These are phyloP conservation scores for Cystobasidiopsis lactophilus DNA, from an alignment of 768 basidiomycete species.

Conservation along the genomic window DNA sequence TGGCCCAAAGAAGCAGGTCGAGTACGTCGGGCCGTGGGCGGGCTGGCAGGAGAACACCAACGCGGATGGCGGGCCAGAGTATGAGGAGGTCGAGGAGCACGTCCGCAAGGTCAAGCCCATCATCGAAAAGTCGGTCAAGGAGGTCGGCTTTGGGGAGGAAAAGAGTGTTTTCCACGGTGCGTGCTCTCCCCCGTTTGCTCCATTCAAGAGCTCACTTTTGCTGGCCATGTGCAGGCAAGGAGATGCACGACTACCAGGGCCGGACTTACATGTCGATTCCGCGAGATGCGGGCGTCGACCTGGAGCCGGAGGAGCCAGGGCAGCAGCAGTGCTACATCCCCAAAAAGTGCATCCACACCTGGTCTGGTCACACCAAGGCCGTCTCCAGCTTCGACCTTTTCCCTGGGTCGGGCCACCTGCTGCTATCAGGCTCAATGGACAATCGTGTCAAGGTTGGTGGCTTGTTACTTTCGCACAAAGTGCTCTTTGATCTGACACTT, in stretches of 20 bases:
- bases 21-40: slow-evolving; percentile 91
- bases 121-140: slow-evolving; percentile 20
- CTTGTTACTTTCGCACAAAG: not conserved
- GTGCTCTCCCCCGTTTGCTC: slow-evolving; percentile 2
- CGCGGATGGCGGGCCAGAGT: slow-evolving; percentile 29
- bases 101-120: slow-evolving; percentile 25
- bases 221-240: slow-evolving; percentile 38
- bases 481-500: too few relatives aligned
- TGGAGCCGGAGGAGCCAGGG: slow-evolving; percentile 48
- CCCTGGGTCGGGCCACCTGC: slow-evolving; percentile 73
- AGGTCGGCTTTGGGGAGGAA: slow-evolving; percentile 64
- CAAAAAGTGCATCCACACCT: slow-evolving; percentile 86
- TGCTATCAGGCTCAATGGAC: slow-evolving; percentile 91
- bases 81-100: slow-evolving; percentile 32
- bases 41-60: slow-evolving; percentile 36
- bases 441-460: slow-evolving; percentile 98
- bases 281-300: slow-evolving; percentile 60
- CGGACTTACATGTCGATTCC: slow-evolving; percentile 86
- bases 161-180: slow-evolving; percentile 72
- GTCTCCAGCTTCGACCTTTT: slow-evolving; percentile 85
- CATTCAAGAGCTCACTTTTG: not conserved
- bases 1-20: slow-evolving; percentile 1
- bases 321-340: slow-evolving; percentile 83
- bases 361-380: slow-evolving; percentile 92
- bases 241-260: slow-evolving; percentile 89